phyloP scores from a whole-genome alignment of 371 early-diverging fungal species.

The Vairimorpha apis region DNA sequence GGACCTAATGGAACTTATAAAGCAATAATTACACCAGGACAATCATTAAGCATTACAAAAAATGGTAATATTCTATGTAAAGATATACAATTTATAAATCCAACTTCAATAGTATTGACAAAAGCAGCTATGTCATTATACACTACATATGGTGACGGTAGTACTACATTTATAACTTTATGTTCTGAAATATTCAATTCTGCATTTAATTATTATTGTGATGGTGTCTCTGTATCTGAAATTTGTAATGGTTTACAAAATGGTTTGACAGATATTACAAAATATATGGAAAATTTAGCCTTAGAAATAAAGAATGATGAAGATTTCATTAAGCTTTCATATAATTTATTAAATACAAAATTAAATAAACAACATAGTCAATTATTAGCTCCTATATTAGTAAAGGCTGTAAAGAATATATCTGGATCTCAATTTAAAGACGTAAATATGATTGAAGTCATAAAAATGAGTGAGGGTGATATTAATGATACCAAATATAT shows the following conservation, averaged over 20 bases:
- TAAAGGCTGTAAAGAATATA: conserved; percentile 84
- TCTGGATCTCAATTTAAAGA: conserved; percentile 74
- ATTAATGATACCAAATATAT: conserved; percentile 84
- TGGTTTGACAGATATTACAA: conserved; percentile 67
- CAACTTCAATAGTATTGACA: conserved; percentile 96
- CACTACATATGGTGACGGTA: conserved; percentile 95
- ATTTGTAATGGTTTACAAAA: conserved; percentile 88
- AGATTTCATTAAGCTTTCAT: conserved; percentile 76
- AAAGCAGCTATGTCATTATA: conserved; percentile 94
- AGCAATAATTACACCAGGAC: conserved; percentile 70
- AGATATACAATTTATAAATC: conserved; percentile 98
- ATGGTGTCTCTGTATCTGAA: conserved; percentile 88
- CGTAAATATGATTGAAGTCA: conserved; percentile 97
- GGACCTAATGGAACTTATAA: conserved; percentile 98
- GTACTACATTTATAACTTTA: conserved; percentile 85
- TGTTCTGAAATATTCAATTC: conserved; percentile 91
- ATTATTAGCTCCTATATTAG: conserved; percentile 80
- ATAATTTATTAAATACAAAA: conserved; percentile 87
- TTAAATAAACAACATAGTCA: conserved; percentile 78
- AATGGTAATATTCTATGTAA: conserved; percentile 63
- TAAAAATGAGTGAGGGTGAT: conserved; percentile 96
- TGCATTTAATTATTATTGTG: conserved; percentile 82
- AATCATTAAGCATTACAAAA: conserved; percentile 67
- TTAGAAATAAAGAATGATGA: conserved; percentile 73
- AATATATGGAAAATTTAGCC: conserved; percentile 80